Percentiles rank a stretch among this genome's conserved stretches.
Evolutionary conservation across 495 filamentous ascomycete genomes (phyloP).

Genomic region (Penicillium manginii): DNA sequence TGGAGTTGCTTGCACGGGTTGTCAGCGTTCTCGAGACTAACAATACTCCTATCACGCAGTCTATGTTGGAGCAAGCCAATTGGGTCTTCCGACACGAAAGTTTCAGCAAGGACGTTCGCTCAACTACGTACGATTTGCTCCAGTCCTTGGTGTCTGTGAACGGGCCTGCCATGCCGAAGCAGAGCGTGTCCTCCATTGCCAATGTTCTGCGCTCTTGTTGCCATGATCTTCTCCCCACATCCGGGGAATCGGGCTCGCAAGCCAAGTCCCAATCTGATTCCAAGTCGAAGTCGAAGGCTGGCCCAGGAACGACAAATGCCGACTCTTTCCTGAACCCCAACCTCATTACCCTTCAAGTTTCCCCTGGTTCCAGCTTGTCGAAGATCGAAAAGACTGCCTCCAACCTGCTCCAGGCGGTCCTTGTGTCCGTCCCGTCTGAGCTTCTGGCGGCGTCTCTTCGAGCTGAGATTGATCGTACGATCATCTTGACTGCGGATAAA

Average conservation of each 20-base stretch:
- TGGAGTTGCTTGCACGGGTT: constrained; percentile 60
- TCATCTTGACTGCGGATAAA: constrained; percentile 68
- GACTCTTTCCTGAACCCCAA: constrained; percentile 56
- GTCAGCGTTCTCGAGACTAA: constrained; percentile 56
- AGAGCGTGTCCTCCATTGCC: constrained; percentile 59
- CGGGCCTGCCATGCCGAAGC: constrained; percentile 66
- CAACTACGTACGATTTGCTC: constrained; percentile 60
- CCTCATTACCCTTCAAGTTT: constrained; percentile 29
- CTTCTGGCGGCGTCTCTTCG: constrained; percentile 65
- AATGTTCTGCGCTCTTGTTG: constrained; percentile 64
- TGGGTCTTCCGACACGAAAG: constrained; percentile 70
- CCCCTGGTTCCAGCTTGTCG: constrained; percentile 23
- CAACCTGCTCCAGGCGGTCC: constrained; percentile 61
- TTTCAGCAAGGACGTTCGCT: constrained; percentile 58
- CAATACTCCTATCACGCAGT: constrained; percentile 57
- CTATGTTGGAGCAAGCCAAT: constrained; percentile 66
- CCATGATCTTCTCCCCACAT: constrained; percentile 60
- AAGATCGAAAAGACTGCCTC: constrained; percentile 52
- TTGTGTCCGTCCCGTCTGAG: constrained; percentile 63
- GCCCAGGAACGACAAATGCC: constrained; percentile 49
- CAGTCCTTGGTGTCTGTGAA: constrained; percentile 58
- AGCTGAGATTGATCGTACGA: constrained; percentile 74
- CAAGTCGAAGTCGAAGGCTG: constrained; percentile 41
- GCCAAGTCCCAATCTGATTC: constrained; percentile 31
- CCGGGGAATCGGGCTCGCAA: constrained; percentile 36